Base-by-base conservation (phyloP, 78 protist genomes). In the Dictyostelium purpureum region DNA sequence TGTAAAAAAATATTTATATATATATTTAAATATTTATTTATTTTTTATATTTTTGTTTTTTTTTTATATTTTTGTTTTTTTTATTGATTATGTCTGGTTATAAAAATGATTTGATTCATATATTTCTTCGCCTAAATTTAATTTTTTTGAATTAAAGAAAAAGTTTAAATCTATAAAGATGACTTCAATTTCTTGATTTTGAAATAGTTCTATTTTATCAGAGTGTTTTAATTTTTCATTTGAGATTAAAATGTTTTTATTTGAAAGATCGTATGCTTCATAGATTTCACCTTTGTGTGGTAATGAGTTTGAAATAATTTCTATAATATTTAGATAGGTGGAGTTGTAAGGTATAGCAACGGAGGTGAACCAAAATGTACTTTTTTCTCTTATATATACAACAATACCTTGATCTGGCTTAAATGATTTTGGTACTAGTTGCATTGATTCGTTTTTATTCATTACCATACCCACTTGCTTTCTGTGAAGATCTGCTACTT, bases 401-500 rank as follows among this genome's bases (percentile, higher is more conserved):
- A 80, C 89, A 21, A 78, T 59, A 78, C 89, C 89, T 33, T 80
- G 61, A 2, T 16, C 2, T 51, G 59, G 33, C 21, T 14, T 52
- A 19, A 47, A 80, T n/a, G 31, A 4, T 5, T 9, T 35, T 80
- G 89, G 89, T 4, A 80, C 89, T 4, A 63, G n/a, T 43, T 43
- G 70, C 24, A 80, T 57, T 9, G 73, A 40, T 24, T 52, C 19
- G 6, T 47, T 49, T 28, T 56, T 43, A 63, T 43, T 63, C 18
- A 79, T 47, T 43, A 80, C 89, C 65, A 47, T 66, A 49, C 89
- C 89, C 7, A 80, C 77, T 2, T 66, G 78, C 24, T 80, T 80
- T 35, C 89, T 38, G 1, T 80, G 89, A 11, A 80, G 45, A 67
- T 80, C 89, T 4, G 89, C 89, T 19, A 59, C 42, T 26, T 56